phyloP scores from a whole-genome alignment of 768 basidiomycete species.

The Inosperma sp. region DNA sequence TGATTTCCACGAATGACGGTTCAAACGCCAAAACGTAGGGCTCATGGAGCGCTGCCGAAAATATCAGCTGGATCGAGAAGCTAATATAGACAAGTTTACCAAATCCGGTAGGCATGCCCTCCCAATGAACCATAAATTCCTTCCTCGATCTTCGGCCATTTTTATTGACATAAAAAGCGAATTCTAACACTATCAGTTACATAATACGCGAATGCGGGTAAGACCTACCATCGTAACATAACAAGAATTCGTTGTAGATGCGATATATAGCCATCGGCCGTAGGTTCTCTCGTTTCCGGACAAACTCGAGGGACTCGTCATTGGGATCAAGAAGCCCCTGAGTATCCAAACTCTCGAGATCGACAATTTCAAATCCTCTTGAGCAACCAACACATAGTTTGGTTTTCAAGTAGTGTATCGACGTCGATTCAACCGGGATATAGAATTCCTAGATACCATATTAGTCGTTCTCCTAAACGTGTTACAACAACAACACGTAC shows the following conservation, averaged over 20 bases:
- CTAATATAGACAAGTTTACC: slow-evolving; percentile 58
- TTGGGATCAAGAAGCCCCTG: slow-evolving; percentile 92
- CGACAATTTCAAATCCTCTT: slow-evolving; percentile 97
- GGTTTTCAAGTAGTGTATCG: slow-evolving; percentile 96
- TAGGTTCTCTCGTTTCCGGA: slow-evolving; percentile 81
- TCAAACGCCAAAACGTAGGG: slow-evolving; percentile 97
- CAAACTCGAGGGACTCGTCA: slow-evolving; percentile 89
- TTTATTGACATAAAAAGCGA: slow-evolving; percentile 98
- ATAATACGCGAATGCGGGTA: neutral
- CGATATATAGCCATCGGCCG: slow-evolving; percentile 96
- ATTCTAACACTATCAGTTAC: slow-evolving; percentile 54
- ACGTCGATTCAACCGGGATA: slow-evolving; percentile 94
- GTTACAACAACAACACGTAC: slow-evolving; percentile 35
- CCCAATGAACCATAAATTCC: slow-evolving; percentile 96
- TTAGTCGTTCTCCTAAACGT: neutral
- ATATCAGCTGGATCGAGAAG: neutral
- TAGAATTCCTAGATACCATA: slow-evolving; percentile 81
- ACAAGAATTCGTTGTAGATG: slow-evolving; percentile 91
- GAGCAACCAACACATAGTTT: slow-evolving; percentile 96
- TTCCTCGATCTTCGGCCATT: slow-evolving; percentile 87
- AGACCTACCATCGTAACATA: slow-evolving; percentile 91
- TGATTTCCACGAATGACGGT: slow-evolving; percentile 92
- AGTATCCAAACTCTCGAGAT: slow-evolving; percentile 94
- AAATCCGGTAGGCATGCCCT: slow-evolving; percentile 89
- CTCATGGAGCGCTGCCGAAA: slow-evolving; percentile 78